These are phyloP conservation scores for Solioccasus polychromus DNA, from an alignment of 768 basidiomycete genomes.

Conservation along the genomic window DNA sequence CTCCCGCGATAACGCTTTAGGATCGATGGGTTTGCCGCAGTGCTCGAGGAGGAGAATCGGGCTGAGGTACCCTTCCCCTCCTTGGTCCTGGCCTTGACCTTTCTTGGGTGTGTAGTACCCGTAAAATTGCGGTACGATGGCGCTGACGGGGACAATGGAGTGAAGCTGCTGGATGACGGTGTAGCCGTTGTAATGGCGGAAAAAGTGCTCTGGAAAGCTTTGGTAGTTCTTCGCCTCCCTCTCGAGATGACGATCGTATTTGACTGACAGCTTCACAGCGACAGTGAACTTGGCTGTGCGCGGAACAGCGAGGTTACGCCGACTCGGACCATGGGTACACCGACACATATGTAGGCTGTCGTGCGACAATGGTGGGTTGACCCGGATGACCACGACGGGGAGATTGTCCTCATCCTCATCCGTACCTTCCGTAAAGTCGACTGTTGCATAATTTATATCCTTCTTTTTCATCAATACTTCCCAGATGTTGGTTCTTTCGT, in stretches of 20 bases:
- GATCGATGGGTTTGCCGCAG: slow-evolving; percentile 39
- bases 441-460: not conserved
- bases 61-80: slow-evolving; percentile 21
- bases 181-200: slow-evolving; percentile 26
- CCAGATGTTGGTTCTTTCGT: not conserved
- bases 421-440: not conserved
- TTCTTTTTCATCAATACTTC: not conserved
- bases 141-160: slow-evolving; percentile 44
- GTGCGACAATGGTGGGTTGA: slow-evolving; percentile 16
- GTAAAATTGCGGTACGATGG: slow-evolving; percentile 62
- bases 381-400: not conserved
- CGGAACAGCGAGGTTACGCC: not conserved
- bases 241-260: slow-evolving; percentile 36
- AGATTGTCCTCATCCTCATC: not conserved
- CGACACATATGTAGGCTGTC: no score
- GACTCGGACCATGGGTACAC: slow-evolving; percentile 5
- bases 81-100: not conserved
- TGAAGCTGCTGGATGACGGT: slow-evolving; percentile 28
- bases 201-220: slow-evolving; percentile 26
- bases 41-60: slow-evolving; percentile 48
- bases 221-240: slow-evolving; percentile 30
- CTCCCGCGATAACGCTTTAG: slow-evolving; percentile 31
- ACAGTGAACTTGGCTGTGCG: slow-evolving; percentile 39
- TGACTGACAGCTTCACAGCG: slow-evolving; percentile 43
- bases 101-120: slow-evolving; percentile 49